phyloP scores from a whole-genome alignment of 2,329 filamentous ascomycete species.

The Dothideomycetes sp. region DNA sequence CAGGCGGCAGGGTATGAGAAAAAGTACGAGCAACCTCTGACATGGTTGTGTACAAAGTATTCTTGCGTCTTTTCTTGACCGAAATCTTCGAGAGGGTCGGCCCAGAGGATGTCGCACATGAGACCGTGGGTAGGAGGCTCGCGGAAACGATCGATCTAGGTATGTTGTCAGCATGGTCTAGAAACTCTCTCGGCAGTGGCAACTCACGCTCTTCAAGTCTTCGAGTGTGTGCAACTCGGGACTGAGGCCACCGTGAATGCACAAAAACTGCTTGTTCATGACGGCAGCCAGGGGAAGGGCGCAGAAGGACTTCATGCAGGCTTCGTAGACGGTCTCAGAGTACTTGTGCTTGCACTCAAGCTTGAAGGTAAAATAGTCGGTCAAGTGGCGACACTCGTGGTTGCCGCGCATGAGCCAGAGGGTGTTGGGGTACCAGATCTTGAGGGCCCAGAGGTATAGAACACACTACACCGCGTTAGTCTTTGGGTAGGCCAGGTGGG shows the following conservation, averaged over 20 bases:
- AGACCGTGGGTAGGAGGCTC: conserved; percentile 94
- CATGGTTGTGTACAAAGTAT: conserved; percentile 96
- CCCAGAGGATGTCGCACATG: conserved; percentile 99
- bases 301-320: conserved; percentile 98
- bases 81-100: conserved; percentile 94
- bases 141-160: conserved; percentile 88
- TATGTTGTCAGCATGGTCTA: conserved; percentile 7
- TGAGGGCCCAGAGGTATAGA: conserved; percentile 92
- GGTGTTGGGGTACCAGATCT: conserved; percentile 98
- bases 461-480: conserved; percentile 57
- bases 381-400: conserved; percentile 97
- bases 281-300: conserved; percentile 84
- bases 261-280: conserved; percentile 99
- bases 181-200: background rate
- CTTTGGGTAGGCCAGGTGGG: no score
- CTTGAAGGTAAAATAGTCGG: conserved; percentile 99
- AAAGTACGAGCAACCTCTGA: conserved; percentile 97
- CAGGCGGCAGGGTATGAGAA: conserved; percentile 97
- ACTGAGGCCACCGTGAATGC: conserved; percentile 92
- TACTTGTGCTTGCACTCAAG: conserved; percentile 99
- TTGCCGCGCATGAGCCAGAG: conserved; percentile 96
- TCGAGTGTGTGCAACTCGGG: conserved; percentile 94
- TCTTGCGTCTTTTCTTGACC: conserved; percentile 97
- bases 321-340: conserved; percentile 89
- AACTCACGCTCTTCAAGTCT: conserved; percentile 73